Percentiles rank a stretch among this genome's conserved stretches.
Conservation (phyloP, 2,329 filamentous ascomycete species). For the Penicillium crustosum region DNA sequence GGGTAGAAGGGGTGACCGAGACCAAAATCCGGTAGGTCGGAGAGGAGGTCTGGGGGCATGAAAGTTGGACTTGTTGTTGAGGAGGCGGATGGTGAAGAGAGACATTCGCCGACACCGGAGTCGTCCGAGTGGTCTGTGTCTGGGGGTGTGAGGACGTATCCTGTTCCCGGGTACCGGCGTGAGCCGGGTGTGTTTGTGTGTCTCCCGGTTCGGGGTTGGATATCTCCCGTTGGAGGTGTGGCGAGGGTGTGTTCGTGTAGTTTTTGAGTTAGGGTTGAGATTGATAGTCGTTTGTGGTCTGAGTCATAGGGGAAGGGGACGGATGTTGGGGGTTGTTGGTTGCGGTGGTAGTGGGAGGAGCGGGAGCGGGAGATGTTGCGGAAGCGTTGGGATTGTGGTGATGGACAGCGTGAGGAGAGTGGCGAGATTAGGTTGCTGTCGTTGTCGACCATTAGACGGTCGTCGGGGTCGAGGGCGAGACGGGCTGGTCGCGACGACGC, state of each 20-base stretch:
- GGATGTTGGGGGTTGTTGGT: conserved; percentile 42
- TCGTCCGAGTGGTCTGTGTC: conserved; percentile 38
- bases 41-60: conserved; percentile 27
- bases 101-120: conserved; percentile 35
- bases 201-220: background rate
- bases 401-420: conserved; percentile 44
- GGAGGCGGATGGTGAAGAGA: conserved; percentile 60
- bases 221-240: conserved; percentile 16
- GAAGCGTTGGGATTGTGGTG: conserved; percentile 39
- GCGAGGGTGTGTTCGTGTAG: conserved; percentile 43
- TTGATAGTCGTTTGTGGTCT: conserved; percentile 38
- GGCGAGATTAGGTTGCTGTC: conserved; percentile 33
- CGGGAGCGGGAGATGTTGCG: conserved; percentile 33
- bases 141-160: conserved; percentile 39
- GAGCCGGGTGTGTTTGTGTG: conserved; percentile 14
- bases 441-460: conserved; percentile 7
- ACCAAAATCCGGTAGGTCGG: background rate
- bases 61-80: conserved; percentile 34
- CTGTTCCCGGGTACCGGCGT: conserved; percentile 3
- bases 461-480: conserved; percentile 7
- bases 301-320: conserved; percentile 43
- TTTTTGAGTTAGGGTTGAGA: conserved; percentile 42
- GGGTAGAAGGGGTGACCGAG: background rate
- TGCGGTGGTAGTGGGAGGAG: conserved; percentile 36
- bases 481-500: conserved; percentile 2